Evolutionary conservation across 306 rosid genomes (phyloP), one percentile per base, ranked within the genome.

Genomic region (Carpinus fangiana): DNA sequence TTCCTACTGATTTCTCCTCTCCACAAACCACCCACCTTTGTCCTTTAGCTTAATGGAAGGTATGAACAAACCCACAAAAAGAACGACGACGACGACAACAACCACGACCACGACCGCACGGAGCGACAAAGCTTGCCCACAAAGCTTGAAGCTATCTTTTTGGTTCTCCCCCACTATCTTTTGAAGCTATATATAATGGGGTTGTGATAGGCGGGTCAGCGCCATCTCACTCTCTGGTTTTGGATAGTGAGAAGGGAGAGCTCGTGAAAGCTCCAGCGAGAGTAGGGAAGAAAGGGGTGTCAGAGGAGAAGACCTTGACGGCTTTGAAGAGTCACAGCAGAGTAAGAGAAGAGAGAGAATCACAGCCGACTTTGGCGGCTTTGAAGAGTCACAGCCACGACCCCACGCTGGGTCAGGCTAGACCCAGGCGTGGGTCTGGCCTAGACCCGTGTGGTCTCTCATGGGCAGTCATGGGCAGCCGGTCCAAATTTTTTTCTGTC

Each of bases 261-360:
- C 64, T 85, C 41, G 87, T 87, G 76, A 88, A 93, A 68, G 76
- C 88, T 31, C 87, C 88, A 16, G 45, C 79, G 69, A 81, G 48
- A 54, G 72, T 73, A 54, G 90, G 88, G n/a, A 88, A 90, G 80
- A 85, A 86, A 76, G 92, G 84, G 76, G 78, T 18, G 31, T 77
- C 86, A 18, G 92, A 91, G 81, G 89, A 78, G 0, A 93, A 91
- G 87, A 93, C 88, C 54, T 57, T 87, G 28, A 91, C 87, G 21
- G 91, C 98, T 76, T 79, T 91, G 91, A 91, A 90, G 88, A 93
- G 77, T 20, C 98, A 93, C 76, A 89, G 97, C 75, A 93, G 89
- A 88, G 89, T 85, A 88, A 95, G 84, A 84, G 98, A 74, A 86
- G 98, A 77, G 96, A 91, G 88, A 89, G 97, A 84, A 93, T 93